Evolutionary conservation across 2,329 filamentous ascomycete species (phyloP).

Genomic region (Penicillium capsulatum): DNA sequence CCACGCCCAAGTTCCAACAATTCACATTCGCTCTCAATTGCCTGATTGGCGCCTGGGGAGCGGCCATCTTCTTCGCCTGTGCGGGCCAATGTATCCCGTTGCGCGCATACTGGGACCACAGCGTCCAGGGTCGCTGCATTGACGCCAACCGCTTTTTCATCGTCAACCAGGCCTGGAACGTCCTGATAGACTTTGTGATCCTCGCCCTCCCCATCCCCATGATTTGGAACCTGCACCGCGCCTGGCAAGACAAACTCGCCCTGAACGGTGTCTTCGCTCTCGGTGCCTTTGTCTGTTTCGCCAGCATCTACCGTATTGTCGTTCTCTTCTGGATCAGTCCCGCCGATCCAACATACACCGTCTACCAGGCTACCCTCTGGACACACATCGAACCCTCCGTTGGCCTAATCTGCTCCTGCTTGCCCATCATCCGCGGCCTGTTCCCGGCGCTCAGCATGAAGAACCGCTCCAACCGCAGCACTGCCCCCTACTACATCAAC

Average conservation of each 20-base stretch:
- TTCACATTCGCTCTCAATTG: slow-evolving; percentile 25
- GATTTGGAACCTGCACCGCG: slow-evolving; percentile 33
- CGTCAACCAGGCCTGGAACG: slow-evolving; percentile 33
- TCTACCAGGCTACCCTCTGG: slow-evolving; percentile 34
- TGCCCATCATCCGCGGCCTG: slow-evolving; percentile 34
- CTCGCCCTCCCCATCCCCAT: slow-evolving; percentile 31
- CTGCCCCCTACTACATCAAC: slow-evolving; percentile 24
- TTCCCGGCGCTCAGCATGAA: slow-evolving; percentile 28
- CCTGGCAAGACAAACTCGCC: slow-evolving; percentile 35
- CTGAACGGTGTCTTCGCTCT: slow-evolving; percentile 32
- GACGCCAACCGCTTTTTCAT: slow-evolving; percentile 29
- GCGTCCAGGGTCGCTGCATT: slow-evolving; percentile 26
- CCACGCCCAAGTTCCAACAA: slow-evolving; percentile 27
- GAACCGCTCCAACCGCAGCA: slow-evolving; percentile 20
- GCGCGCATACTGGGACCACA: slow-evolving; percentile 30
- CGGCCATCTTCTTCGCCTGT: slow-evolving; percentile 31
- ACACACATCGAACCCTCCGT: slow-evolving; percentile 35
- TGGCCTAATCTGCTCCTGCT: slow-evolving; percentile 34
- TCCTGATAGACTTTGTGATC: slow-evolving; percentile 33
- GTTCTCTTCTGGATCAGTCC: slow-evolving; percentile 32
- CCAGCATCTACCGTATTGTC: slow-evolving; percentile 36
- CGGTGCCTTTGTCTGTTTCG: slow-evolving; percentile 34
- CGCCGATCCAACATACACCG: slow-evolving; percentile 31
- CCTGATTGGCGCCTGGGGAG: slow-evolving; percentile 28
- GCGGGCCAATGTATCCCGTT: slow-evolving; percentile 32